Evolutionary conservation across 306 rosid genomes (phyloP).

Genomic region (Dryas octopetala): DNA sequence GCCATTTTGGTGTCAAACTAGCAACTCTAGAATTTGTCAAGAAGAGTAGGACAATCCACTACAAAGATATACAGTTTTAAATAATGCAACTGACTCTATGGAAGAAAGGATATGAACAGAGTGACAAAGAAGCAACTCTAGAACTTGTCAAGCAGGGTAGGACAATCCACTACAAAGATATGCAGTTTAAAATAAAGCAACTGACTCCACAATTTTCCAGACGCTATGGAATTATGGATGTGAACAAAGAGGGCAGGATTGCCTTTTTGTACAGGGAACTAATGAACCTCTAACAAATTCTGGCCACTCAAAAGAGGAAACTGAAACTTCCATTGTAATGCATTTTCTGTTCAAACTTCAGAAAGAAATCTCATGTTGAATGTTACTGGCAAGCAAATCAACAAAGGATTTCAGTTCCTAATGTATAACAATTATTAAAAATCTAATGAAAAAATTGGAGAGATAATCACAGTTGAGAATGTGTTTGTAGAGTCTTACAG

Average conservation of each 20-base stretch:
- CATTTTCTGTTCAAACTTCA: neutral
- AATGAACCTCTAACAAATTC: neutral
- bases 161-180: neutral
- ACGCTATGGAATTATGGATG: neutral
- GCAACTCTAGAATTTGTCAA: neutral
- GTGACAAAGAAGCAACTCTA: neutral
- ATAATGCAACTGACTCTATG: neutral
- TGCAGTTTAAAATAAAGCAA: neutral
- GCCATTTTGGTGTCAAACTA: neutral
- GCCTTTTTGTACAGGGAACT: neutral
- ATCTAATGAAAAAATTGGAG: neutral
- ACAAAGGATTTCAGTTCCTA: neutral
- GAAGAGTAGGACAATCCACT: neutral
- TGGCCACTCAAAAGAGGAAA: constrained; percentile 6
- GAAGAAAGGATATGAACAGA: neutral
- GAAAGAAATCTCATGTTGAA: neutral
- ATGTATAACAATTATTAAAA: neutral
- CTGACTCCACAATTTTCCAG: neutral
- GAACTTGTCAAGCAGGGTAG: neutral
- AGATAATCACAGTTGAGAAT: neutral
- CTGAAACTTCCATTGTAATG: neutral
- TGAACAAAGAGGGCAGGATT: neutral
- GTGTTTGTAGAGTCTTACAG: constrained; percentile 54
- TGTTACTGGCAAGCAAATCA: neutral
- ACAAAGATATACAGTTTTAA: neutral